phyloP scores from a whole-genome alignment of 257 asterid species.

The Nicotiana undulata region DNA sequence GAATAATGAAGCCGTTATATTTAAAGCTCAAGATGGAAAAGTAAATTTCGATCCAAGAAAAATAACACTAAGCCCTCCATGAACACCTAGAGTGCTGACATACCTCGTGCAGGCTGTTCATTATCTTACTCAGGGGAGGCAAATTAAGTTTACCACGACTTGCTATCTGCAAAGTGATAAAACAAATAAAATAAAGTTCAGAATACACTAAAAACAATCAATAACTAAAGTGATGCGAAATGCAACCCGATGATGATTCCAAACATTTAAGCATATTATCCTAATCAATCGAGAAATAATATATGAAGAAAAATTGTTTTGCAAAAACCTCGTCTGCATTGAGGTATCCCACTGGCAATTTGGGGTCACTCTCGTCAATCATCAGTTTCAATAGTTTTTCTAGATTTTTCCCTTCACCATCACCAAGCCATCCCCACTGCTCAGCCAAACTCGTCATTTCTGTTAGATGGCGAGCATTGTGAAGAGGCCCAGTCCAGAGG shows the following conservation, averaged over 20 bases:
- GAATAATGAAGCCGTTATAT: background rate
- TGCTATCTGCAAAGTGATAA: conserved; percentile 46
- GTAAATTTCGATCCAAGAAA: background rate
- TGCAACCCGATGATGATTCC: background rate
- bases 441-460: conserved; percentile 62
- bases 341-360: conserved; percentile 72
- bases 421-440: conserved; percentile 79
- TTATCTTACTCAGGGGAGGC: conserved; percentile 39
- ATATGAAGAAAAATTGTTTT: background rate
- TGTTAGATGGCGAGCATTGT: conserved; percentile 41
- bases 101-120: conserved; percentile 61
- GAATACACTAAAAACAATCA: background rate
- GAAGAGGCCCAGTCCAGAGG: conserved; percentile 95
- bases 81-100: background rate
- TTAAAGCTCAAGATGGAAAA: background rate
- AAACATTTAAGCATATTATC: background rate
- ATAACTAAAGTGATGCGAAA: background rate
- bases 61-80: background rate
- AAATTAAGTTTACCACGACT: conserved; percentile 76
- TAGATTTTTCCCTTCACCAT: conserved; percentile 51
- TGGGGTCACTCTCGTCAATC: conserved; percentile 81
- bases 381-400: conserved; percentile 52
- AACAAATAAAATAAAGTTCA: background rate
- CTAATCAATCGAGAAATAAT: background rate
- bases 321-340: conserved; percentile 68